phyloP scores from a whole-genome alignment of 331 rosid species.

The Cydonia oblonga region DNA sequence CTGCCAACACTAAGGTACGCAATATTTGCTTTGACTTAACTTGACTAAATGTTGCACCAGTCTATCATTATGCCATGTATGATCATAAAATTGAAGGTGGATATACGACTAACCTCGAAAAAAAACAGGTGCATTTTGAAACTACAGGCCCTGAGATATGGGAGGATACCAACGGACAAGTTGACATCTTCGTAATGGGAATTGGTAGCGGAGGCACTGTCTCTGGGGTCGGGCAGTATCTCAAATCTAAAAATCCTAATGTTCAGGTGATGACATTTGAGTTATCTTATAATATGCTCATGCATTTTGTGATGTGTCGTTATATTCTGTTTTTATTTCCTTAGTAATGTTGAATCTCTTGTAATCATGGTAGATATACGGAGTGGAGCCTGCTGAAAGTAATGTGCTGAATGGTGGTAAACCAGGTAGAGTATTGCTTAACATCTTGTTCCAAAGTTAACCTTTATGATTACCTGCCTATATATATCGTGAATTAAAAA shows the following conservation, averaged over 20 bases:
- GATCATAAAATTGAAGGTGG: neutral
- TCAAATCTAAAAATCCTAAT: conserved; percentile 70
- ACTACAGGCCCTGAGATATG: conserved; percentile 96
- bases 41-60: neutral
- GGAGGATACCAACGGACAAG: conserved; percentile 82
- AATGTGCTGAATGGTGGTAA: conserved; percentile 78
- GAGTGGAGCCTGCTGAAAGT: conserved; percentile 92
- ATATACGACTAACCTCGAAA: conserved; percentile 9
- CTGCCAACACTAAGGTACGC: conserved; percentile 71
- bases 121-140: conserved; percentile 66
- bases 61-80: neutral
- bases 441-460: neutral
- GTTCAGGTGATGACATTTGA: conserved; percentile 39
- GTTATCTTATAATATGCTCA: neutral
- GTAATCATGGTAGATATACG: conserved; percentile 48
- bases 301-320: neutral
- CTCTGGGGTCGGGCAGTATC: conserved; percentile 87
- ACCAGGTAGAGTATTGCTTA: conserved; percentile 49
- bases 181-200: conserved; percentile 90
- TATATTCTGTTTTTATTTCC: neutral
- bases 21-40: neutral
- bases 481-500: neutral
- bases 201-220: conserved; percentile 94
- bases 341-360: neutral
- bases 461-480: neutral